These are phyloP conservation scores for Cardamine chenopodiifolia DNA, from an alignment of 345 rosid genomes.

Conservation along the genomic window DNA sequence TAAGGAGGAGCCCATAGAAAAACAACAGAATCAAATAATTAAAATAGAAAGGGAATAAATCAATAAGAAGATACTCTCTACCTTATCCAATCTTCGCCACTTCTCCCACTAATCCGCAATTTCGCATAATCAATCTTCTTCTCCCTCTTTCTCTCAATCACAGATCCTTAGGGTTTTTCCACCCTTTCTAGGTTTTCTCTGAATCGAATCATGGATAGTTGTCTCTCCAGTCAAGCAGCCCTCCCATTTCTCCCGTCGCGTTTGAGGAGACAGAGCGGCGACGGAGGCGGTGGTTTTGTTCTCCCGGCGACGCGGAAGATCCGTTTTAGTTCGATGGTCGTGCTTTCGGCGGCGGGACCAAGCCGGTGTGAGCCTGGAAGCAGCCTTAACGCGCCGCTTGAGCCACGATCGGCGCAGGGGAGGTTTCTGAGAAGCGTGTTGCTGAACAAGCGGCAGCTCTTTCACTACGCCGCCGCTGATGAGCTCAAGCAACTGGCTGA, in stretches of 20 bases:
- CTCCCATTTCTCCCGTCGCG: constrained; percentile 44
- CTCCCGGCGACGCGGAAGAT: background rate
- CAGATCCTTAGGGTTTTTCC: background rate
- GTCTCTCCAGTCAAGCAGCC: constrained; percentile 47
- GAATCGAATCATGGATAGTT: constrained; percentile 57
- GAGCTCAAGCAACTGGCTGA: constrained; percentile 71
- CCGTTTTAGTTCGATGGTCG: background rate
- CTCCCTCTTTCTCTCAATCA: background rate
- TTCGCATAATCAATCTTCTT: background rate
- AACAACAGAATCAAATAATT: constrained; percentile 27
- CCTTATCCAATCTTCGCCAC: constrained; percentile 42
- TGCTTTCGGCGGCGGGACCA: constrained; percentile 56
- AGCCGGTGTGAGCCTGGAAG: constrained; percentile 85
- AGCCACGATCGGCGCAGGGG: constrained; percentile 70
- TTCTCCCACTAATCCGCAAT: constrained; percentile 39
- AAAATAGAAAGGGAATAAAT: background rate
- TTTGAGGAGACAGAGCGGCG: constrained; percentile 39
- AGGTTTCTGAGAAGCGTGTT: constrained; percentile 70
- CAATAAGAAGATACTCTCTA: constrained; percentile 27
- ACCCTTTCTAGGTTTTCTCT: constrained; percentile 9
- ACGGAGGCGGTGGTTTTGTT: constrained; percentile 32
- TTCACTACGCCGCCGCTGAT: constrained; percentile 72
- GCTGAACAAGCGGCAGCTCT: constrained; percentile 71
- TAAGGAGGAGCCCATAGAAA: constrained; percentile 28
- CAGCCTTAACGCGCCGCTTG: constrained; percentile 81